phyloP scores from a whole-genome alignment of 768 basidiomycete genomes.

The Kwoniella newhampshirensis region DNA sequence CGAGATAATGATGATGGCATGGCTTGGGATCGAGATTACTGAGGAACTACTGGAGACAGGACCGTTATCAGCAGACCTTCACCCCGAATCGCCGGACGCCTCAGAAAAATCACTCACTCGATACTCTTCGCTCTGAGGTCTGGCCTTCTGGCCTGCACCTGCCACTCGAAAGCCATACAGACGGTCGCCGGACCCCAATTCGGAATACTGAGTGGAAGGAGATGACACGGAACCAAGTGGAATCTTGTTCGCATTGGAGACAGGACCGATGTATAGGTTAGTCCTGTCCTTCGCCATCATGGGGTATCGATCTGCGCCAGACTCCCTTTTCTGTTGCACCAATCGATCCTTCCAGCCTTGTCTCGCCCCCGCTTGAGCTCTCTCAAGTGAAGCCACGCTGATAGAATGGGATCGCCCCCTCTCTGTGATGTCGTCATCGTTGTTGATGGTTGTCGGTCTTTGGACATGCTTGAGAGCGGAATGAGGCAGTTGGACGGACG shows the following conservation, averaged over 20 bases:
- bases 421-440: background rate
- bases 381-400: no score
- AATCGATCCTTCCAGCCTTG: background rate
- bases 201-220: background rate
- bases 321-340: background rate
- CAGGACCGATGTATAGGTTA: background rate
- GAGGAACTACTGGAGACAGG: conserved; percentile 3
- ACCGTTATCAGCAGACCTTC: background rate
- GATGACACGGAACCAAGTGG: background rate
- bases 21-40: conserved; percentile 4
- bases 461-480: conserved; percentile 39
- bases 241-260: background rate
- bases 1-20: conserved; percentile 14
- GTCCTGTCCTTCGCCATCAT: background rate
- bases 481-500: conserved; percentile 38
- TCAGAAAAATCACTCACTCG: background rate
- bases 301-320: background rate
- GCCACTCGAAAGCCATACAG: background rate
- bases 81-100: background rate
- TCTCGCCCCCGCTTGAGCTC: no score
- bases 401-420: background rate
- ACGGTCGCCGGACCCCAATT: background rate
- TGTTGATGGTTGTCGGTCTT: conserved; percentile 24
- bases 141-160: background rate
- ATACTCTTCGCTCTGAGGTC: background rate